Evolutionary conservation across 441 rosid genomes (phyloP).

Genomic region (Sinapis alba): DNA sequence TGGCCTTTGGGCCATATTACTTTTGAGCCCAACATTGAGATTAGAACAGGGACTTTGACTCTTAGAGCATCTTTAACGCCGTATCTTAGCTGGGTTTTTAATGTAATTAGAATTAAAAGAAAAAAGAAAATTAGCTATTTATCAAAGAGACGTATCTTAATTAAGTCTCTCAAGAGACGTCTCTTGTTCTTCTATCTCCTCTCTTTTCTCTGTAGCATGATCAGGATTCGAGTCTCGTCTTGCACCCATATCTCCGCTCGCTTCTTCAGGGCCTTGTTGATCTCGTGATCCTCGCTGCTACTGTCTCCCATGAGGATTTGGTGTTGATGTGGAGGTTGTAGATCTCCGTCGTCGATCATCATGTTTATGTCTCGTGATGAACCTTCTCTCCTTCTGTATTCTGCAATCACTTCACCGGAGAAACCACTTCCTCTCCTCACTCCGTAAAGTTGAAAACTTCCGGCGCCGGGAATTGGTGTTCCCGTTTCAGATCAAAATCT

Average conservation of each 20-base stretch:
- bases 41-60: too few relatives aligned
- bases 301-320: neutral
- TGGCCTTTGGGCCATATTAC: too few relatives aligned
- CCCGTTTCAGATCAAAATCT: slow-evolving; percentile 54
- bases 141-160: too few relatives aligned
- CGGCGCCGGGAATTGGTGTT: slow-evolving; percentile 41
- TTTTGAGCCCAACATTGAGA: too few relatives aligned
- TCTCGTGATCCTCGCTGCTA: neutral
- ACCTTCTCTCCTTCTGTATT: slow-evolving; percentile 27
- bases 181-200: too few relatives aligned
- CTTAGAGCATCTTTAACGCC: too few relatives aligned
- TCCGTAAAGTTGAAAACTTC: slow-evolving; percentile 30
- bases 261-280: slow-evolving; percentile 61
- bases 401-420: slow-evolving; percentile 21
- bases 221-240: slow-evolving; percentile 77
- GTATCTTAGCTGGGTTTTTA: too few relatives aligned
- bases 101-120: too few relatives aligned
- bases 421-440: slow-evolving; percentile 19
- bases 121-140: too few relatives aligned
- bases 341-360: neutral
- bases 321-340: neutral
- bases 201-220: slow-evolving; percentile 32
- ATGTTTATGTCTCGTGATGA: neutral
- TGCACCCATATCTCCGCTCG: slow-evolving; percentile 93
- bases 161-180: too few relatives aligned